These are phyloP conservation scores for Teunomyces pallodes DNA, from an alignment of 805 yeast genomes.

Conservation along the genomic window DNA sequence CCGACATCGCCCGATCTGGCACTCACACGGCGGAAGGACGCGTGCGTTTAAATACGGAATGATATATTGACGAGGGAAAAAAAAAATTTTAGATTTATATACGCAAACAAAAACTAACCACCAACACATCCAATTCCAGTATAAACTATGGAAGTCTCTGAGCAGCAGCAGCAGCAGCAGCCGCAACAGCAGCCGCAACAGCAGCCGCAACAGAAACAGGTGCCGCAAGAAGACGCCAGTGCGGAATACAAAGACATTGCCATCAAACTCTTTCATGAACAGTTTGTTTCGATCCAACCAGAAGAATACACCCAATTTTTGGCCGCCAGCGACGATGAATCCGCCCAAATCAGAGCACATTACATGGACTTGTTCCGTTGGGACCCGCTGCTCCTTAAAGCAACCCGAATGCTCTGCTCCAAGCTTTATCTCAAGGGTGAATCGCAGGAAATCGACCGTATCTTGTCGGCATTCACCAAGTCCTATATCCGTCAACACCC, in stretches of 20 bases:
- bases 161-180: background rate
- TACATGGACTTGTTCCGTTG: slow-evolving; percentile 49
- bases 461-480: slow-evolving; percentile 64
- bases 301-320: slow-evolving; percentile 45
- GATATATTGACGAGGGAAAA: slow-evolving; percentile 1
- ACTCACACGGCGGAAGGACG: background rate
- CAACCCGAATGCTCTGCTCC: slow-evolving; percentile 61
- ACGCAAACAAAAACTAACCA: background rate
- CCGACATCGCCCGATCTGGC: background rate
- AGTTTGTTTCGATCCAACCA: slow-evolving; percentile 41
- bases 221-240: background rate
- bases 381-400: slow-evolving; percentile 50
- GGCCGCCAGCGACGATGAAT: slow-evolving; percentile 39
- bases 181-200: background rate
- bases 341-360: slow-evolving; percentile 35
- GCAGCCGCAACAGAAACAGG: background rate
- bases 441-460: slow-evolving; percentile 74
- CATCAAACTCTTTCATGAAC: slow-evolving; percentile 33
- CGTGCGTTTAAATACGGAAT: slow-evolving; percentile 2
- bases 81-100: slow-evolving; percentile 2
- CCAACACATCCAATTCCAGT: background rate
- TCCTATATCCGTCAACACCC: slow-evolving; percentile 57
- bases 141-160: background rate
- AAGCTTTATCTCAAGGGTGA: slow-evolving; percentile 77
- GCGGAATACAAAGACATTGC: slow-evolving; percentile 35